Evolutionary conservation across 2,329 filamentous ascomycete genomes (phyloP), one percentile per base, ranked within the genome.

Genomic region (Aureobasidium sp.): DNA sequence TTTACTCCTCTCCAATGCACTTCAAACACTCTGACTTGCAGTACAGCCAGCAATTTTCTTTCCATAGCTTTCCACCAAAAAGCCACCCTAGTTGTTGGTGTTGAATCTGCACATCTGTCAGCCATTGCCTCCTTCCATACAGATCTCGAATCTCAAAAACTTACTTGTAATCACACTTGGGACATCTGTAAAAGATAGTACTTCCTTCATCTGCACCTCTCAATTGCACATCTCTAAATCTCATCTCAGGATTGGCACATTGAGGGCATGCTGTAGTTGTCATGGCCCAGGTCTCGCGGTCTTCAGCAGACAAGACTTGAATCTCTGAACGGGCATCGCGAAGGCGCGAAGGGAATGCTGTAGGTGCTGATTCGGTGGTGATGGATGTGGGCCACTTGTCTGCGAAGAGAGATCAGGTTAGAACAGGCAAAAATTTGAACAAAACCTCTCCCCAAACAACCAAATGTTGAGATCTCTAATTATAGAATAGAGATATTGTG

Each of bases 161-260:
- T 48, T 56, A 79, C 88, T 89, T 92, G 76, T 90, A 80, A 64
- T 91, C 90, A 73, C 92, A 97, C 63, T 91, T 86, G 3, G 69
- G 69, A 77, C 92, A 97, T 63, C 82, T 87, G 76, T 91, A 96
- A 71, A 97, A 95, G 61, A 96, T 85, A 0, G 93, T 97, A 67
- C 88, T 90, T 65, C 94, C 94, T 84, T 97, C 93, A 74, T 99
- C 94, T 61, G 93, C 94, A 80, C 91, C 87, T 68, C 93, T 87
- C 70, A 96, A 78, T 74, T 99, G 94, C 64, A 91, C 85, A 3
- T 88, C 88, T 57, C 90, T 89, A 73, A 87, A 97, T 68, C 86
- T 88, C 75, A 97, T 91, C 72, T 96, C 88, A 58, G 86, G 86
- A 60, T 86, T 81, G 17, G 87, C 90, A 73, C 94, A 97, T 70